A percentile compares a stretch with the other conserved stretches of the same genome.
Conservation (phyloP, 2,329 filamentous ascomycete genomes). For the Dothistroma pini region DNA sequence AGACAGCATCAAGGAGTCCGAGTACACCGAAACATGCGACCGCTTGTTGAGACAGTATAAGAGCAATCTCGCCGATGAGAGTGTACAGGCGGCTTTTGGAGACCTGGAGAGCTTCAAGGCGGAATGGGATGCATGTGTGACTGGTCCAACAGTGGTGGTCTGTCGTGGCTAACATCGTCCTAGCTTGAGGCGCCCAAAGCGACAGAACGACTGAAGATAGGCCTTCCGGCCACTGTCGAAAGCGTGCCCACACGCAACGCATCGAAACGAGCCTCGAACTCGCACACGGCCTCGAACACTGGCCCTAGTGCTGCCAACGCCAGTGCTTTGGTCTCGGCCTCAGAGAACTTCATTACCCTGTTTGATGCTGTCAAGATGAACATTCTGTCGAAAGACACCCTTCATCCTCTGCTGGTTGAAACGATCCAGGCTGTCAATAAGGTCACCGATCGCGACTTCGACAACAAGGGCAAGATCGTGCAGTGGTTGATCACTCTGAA, state of each 20-base stretch:
- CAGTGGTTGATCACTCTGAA: slow-evolving; percentile 98
- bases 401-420: slow-evolving; percentile 92
- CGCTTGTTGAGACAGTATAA: slow-evolving; percentile 95
- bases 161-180: slow-evolving; percentile 10
- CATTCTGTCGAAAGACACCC: slow-evolving; percentile 86
- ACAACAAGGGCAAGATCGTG: slow-evolving; percentile 93
- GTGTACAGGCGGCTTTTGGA: slow-evolving; percentile 80
- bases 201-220: slow-evolving; percentile 86
- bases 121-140: slow-evolving; percentile 75
- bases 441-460: slow-evolving; percentile 92
- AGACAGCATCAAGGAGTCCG: slow-evolving; percentile 83
- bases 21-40: slow-evolving; percentile 96
- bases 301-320: slow-evolving; percentile 27
- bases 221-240: slow-evolving; percentile 79
- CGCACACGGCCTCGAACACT: slow-evolving; percentile 16
- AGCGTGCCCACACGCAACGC: slow-evolving; percentile 49
- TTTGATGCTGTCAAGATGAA: slow-evolving; percentile 91
- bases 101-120: slow-evolving; percentile 88
- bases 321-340: slow-evolving; percentile 74
- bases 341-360: slow-evolving; percentile 98
- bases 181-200: slow-evolving; percentile 93
- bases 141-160: background rate
- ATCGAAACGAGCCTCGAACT: slow-evolving; percentile 19
- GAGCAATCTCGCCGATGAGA: slow-evolving; percentile 85
- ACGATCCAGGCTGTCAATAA: slow-evolving; percentile 97